Evolutionary conservation across 1,139 yeast genomes (phyloP), one percentile per base, ranked within the genome.

Genomic region (Taphrina confusa): DNA sequence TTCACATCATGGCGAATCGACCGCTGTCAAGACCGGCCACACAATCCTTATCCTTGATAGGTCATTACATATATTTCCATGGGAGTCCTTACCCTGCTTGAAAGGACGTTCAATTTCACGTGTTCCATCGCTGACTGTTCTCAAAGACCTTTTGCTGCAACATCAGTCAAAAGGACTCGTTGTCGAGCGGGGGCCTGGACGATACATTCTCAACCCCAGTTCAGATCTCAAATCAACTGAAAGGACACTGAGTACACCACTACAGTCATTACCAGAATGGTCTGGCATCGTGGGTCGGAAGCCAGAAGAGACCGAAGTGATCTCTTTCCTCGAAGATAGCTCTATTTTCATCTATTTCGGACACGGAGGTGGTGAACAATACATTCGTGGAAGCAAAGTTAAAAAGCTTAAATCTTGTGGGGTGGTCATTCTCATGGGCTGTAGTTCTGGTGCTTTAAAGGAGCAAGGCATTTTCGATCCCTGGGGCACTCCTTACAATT

Each of bases 351-450:
- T 92, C 11, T 60, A 88, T 69, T 78, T 91, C 64, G 98, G 98
- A 0, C 98, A 92, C 73, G 97, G 97, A 0, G 95, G 97, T 1
- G 96, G 97, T 30, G 95, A 89, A 65, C 92, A 87, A 65, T 89
- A 84, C 68, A 75, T 88, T 11, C 77, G 83, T 28, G 74, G 81
- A 1, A 76, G 77, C 14, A 73, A 75, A 2, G 70, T 85, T 50
- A 81, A 81, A 63, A 70, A 73, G 16, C 70, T 78, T 61, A 66
- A 69, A 1, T 65, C 61, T 0, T 75, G 87, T 39, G 85, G 94
- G 0, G 90, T 96, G 0, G 76, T 87, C 9, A 76, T 92, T 46
- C 75, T 92, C n/a, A 74, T 92, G 50, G 98, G 98, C 0, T 92
- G 98, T 68, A 87, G 96, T 0, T 91, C 97, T 0, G 96, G 96